These are phyloP conservation scores for Buddleja alternifolia DNA, from an alignment of 257 asterid species.

Conservation along the genomic window DNA sequence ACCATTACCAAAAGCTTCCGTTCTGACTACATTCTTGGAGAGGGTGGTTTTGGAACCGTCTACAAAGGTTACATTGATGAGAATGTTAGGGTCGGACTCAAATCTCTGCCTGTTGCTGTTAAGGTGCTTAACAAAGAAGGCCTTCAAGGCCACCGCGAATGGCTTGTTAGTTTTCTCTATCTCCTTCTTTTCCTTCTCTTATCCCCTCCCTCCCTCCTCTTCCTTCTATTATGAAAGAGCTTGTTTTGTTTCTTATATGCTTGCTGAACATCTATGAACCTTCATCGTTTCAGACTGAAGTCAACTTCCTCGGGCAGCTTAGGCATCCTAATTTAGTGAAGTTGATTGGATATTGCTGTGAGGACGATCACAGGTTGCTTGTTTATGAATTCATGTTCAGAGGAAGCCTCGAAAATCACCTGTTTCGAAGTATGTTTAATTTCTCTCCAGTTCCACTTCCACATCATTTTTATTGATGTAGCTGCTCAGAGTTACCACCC, in stretches of 20 bases:
- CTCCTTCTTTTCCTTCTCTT: no score
- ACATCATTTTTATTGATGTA: slow-evolving; percentile 26
- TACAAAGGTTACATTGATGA: slow-evolving; percentile 98
- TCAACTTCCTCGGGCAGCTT: slow-evolving; percentile 95
- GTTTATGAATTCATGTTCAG: slow-evolving; percentile 98
- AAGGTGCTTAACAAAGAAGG: slow-evolving; percentile 99
- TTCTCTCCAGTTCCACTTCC: slow-evolving; percentile 41
- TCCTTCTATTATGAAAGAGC: no score
- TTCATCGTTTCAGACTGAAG: slow-evolving; percentile 73
- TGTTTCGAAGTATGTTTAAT: slow-evolving; percentile 83
- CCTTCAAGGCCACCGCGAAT: slow-evolving; percentile 97
- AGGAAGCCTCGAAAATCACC: slow-evolving; percentile 98
- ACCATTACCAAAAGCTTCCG: slow-evolving; percentile 98
- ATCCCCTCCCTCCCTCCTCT: no score
- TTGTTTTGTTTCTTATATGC: no score
- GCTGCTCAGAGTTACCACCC: background rate
- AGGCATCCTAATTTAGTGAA: slow-evolving; percentile 95
- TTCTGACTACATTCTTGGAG: slow-evolving; percentile 97
- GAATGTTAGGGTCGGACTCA: slow-evolving; percentile 95
- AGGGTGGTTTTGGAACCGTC: slow-evolving; percentile 98
- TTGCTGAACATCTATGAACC: slow-evolving; percentile 12
- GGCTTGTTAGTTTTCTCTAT: slow-evolving; percentile 70
- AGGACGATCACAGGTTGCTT: slow-evolving; percentile 96
- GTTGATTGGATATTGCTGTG: slow-evolving; percentile 98
- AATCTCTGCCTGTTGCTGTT: slow-evolving; percentile 94